Percentiles rank a stretch among this genome's conserved stretches.
Conservation (phyloP, 768 basidiomycete genomes). For the Trametopsis cervina region DNA sequence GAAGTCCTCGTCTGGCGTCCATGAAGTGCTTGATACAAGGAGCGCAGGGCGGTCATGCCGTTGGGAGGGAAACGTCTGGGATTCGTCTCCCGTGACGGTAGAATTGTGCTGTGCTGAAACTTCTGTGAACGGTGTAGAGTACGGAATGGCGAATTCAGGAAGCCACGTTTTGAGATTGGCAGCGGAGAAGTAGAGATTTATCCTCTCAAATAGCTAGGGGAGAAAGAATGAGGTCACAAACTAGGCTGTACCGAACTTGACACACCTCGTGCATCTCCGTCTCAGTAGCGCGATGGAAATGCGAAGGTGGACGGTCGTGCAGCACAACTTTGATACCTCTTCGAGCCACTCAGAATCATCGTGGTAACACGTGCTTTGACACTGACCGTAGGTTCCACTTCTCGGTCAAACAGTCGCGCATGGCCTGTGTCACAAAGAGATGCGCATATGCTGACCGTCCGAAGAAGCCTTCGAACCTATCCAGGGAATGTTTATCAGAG, state of each 20-base stretch:
- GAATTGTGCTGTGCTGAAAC: slow-evolving; percentile 39
- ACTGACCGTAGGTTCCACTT: slow-evolving; percentile 77
- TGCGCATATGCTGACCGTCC: slow-evolving; percentile 82
- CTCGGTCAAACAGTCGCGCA: slow-evolving; percentile 62
- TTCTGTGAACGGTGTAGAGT: slow-evolving; percentile 46
- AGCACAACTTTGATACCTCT: slow-evolving; percentile 79
- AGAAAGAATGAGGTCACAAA: slow-evolving; percentile 12
- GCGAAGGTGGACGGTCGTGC: slow-evolving; percentile 85
- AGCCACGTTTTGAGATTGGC: slow-evolving; percentile 41
- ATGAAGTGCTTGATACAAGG: slow-evolving; percentile 87
- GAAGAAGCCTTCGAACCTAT: slow-evolving; percentile 79
- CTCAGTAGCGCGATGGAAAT: slow-evolving; percentile 66
- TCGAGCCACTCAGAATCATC: no score
- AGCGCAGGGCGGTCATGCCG: slow-evolving; percentile 77
- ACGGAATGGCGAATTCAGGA: slow-evolving; percentile 45
- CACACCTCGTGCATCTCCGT: slow-evolving; percentile 72
- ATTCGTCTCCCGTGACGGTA: slow-evolving; percentile 21
- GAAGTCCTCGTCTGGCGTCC: slow-evolving; percentile 98
- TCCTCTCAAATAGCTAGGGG: slow-evolving; percentile 28
- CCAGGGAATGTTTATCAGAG: background rate
- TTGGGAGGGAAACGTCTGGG: slow-evolving; percentile 35
- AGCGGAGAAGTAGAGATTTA: slow-evolving; percentile 20
- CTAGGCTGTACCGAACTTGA: no score
- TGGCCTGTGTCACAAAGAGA: slow-evolving; percentile 87
- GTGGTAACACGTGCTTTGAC: no score